These are phyloP conservation scores for Gossypium gossypioides DNA, from an alignment of 441 rosid genomes.

Conservation along the genomic window DNA sequence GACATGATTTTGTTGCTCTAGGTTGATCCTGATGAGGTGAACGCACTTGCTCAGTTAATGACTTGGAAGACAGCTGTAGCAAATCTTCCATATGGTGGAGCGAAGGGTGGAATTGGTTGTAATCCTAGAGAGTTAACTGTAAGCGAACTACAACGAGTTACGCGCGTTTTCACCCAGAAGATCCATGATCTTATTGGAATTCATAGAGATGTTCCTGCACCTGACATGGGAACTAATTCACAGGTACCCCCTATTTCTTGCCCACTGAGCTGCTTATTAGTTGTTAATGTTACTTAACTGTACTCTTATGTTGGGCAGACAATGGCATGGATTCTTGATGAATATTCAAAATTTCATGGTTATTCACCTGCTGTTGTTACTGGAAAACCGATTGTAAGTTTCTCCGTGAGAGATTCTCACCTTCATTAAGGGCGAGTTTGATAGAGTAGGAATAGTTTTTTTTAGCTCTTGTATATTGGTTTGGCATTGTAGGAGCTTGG, in stretches of 20 bases:
- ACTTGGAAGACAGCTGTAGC: constrained; percentile 54
- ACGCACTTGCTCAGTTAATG: constrained; percentile 46
- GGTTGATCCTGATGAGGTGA: constrained; percentile 51
- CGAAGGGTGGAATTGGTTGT: constrained; percentile 53
- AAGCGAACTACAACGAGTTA: constrained; percentile 35
- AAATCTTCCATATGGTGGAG: constrained; percentile 45
- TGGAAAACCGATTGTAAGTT: constrained; percentile 41
- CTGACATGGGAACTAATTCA: constrained; percentile 50
- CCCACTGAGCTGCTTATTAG: background rate
- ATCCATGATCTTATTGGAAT: constrained; percentile 46
- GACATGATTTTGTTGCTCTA: constrained; percentile 7
- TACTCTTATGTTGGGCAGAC: background rate
- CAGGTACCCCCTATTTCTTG: constrained; percentile 25
- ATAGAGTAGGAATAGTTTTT: background rate
- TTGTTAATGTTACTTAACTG: background rate
- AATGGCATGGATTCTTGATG: constrained; percentile 24
- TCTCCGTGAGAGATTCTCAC: background rate
- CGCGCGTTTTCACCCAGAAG: constrained; percentile 49
- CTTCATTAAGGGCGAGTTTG: background rate
- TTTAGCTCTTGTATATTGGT: background rate
- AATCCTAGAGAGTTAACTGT: constrained; percentile 28
- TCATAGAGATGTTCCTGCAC: constrained; percentile 49
- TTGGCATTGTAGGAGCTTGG: constrained; percentile 32
- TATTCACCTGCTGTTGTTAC: constrained; percentile 48
- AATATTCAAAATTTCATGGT: constrained; percentile 46